Evolutionary conservation across 2,329 filamentous ascomycete genomes (phyloP), one percentile per base, ranked within the genome.

Genomic region (Clarireedia monteithiana): DNA sequence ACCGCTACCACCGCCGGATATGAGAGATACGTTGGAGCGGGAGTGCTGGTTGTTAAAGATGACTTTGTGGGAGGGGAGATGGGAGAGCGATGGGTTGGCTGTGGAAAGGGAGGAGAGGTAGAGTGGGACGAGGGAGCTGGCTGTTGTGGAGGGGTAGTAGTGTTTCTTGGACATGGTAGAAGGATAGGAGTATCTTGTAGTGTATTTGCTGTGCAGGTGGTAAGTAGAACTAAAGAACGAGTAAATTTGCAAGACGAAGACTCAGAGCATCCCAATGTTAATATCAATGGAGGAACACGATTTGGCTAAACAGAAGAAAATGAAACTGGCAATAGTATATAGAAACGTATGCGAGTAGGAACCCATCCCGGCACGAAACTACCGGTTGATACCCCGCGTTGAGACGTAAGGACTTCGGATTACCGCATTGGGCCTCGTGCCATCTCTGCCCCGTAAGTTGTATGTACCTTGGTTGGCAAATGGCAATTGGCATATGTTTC

Each of bases 141-240:
- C 76, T 58, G 75, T 72, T 17, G 75, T 76, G 51, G 71, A 72
- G 34, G 74, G 71, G 59, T 80, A 80, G 68, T 79, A 80, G 64
- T 80, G 77, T 67, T 79, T 80, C 6, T 44, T 44, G 40, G n/a
- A 44, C 17, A 44, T 44, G 40, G 5, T 44, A 6, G 9, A 20
- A 42, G 7, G 14, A 2, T 20, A 20, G 17, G 7, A 20, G 39
- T 44, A 34, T 34, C 30, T 12, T 14, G 9, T 14, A 14, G 12
- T 34, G 30, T 17, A 24, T 44, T 23, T 44, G 10, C 2, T n/a
- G 5, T 40, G 38, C 17, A n/a, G 17, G 38, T 40, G 6, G 17
- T 38, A 38, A 20, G 17, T 9, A 20, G 14, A 6, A 42, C 14
- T 42, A 34, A 34, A 34, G 30, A 34, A 2, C 3, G 40, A 7